Evolutionary conservation across 2,329 filamentous ascomycete species (phyloP).

Genomic region (Graphiopsis chlorocephala): DNA sequence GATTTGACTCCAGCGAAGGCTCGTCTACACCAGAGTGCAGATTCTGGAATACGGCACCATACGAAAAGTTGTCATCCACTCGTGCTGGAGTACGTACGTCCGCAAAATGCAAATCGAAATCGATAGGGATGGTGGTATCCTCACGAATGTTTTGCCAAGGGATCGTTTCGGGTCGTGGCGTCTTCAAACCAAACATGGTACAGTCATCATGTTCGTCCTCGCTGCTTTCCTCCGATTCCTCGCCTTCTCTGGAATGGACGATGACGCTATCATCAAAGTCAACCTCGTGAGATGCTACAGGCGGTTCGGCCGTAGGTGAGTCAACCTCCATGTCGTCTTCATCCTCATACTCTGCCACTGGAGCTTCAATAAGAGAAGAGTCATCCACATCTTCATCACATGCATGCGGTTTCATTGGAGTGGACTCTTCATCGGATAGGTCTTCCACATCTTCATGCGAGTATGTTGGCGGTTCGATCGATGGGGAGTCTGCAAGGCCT

Average conservation of each 20-base stretch:
- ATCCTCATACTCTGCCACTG: background rate
- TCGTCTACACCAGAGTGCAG: background rate
- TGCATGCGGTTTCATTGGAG: background rate
- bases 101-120: slow-evolving; percentile 26
- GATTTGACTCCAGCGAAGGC: background rate
- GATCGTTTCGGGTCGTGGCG: slow-evolving; percentile 28
- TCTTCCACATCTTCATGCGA: slow-evolving; percentile 1
- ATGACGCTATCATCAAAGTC: slow-evolving; percentile 4
- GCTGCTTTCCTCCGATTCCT: background rate
- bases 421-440: background rate
- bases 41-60: background rate
- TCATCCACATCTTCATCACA: background rate
- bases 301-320: background rate
- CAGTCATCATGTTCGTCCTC: slow-evolving; percentile 9
- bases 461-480: background rate
- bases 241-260: background rate
- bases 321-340: slow-evolving; percentile 2
- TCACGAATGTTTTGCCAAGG: slow-evolving; percentile 32
- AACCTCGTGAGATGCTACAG: slow-evolving; percentile 2
- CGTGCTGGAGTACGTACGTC: slow-evolving; percentile 7
- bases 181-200: slow-evolving; percentile 10
- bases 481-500: background rate
- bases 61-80: background rate
- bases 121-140: slow-evolving; percentile 30
- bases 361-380: slow-evolving; percentile 1